These are phyloP conservation scores for Phylloporus gajari DNA, from an alignment of 1,284 basidiomycete genomes.

Conservation along the genomic window DNA sequence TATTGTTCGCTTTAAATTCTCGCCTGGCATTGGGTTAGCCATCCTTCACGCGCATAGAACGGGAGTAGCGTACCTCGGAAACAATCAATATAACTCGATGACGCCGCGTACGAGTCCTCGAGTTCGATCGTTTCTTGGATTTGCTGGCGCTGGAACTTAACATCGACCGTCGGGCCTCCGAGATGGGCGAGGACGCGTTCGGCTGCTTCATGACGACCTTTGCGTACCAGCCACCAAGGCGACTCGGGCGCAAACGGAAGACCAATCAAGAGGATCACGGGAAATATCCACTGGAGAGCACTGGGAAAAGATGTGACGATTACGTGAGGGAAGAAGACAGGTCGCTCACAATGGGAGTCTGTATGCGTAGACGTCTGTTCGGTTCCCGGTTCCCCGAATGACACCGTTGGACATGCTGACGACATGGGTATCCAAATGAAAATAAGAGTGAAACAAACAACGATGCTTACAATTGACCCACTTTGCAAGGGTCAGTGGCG, in stretches of 20 bases:
- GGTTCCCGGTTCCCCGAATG: conserved; percentile 34
- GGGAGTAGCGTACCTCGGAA: conserved; percentile 33
- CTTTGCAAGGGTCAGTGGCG: conserved; percentile 14
- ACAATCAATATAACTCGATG: conserved; percentile 38
- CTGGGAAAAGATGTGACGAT: conserved; percentile 13
- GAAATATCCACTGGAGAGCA: conserved; percentile 45
- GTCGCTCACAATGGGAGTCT: conserved; percentile 40
- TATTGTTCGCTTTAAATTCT: conserved; percentile 38
- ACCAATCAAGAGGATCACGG: conserved; percentile 36
- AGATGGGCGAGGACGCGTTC: conserved; percentile 55
- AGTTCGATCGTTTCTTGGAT: conserved; percentile 43
- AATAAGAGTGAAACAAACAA: neutral
- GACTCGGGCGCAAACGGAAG: conserved; percentile 64
- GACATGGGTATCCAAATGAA: neutral
- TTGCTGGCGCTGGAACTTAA: conserved; percentile 31
- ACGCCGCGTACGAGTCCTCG: conserved; percentile 38
- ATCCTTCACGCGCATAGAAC: neutral
- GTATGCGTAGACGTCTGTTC: conserved; percentile 38
- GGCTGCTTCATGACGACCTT: conserved; percentile 63
- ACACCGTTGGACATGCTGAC: conserved; percentile 42
- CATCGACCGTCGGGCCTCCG: conserved; percentile 35
- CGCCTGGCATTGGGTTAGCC: conserved; percentile 25
- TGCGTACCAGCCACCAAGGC: conserved; percentile 70
- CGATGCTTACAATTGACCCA: conserved; percentile 38
- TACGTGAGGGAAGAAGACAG: neutral